phyloP scores from a whole-genome alignment of 2,329 filamentous ascomycete species.

The Didymella arachidicola region DNA sequence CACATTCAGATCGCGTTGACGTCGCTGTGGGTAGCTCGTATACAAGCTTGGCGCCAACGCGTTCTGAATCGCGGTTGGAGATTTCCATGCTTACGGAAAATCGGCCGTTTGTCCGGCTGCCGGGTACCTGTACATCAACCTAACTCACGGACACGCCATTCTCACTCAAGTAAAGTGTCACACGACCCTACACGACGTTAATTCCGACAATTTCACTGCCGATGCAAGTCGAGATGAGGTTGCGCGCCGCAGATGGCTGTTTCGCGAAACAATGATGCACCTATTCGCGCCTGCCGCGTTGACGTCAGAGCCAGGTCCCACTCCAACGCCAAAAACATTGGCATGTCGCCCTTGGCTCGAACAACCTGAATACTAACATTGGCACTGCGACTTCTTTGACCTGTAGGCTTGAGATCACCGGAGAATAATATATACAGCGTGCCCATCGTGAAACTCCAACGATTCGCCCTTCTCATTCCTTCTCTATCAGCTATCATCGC shows the following conservation, averaged over 20 bases:
- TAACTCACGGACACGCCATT: constrained; percentile 14
- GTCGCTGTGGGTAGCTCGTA: constrained; percentile 14
- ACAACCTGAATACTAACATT: constrained; percentile 17
- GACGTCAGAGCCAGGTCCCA: constrained; percentile 19
- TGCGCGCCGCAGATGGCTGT: neutral
- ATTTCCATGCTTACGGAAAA: constrained; percentile 15
- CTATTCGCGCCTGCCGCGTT: constrained; percentile 8
- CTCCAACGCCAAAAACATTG: constrained; percentile 18
- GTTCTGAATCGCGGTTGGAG: constrained; percentile 7
- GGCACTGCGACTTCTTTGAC: constrained; percentile 9
- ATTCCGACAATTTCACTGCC: neutral
- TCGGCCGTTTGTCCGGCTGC: constrained; percentile 8
- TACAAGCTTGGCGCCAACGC: constrained; percentile 19
- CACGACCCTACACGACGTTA: constrained; percentile 4
- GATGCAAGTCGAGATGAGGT: neutral
- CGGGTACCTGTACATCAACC: constrained; percentile 18
- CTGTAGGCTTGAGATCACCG: neutral
- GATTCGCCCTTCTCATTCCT: neutral
- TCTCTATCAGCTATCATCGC: neutral
- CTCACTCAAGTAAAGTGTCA: constrained; percentile 13
- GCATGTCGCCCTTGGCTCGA: constrained; percentile 15
- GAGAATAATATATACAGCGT: neutral
- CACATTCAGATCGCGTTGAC: constrained; percentile 8
- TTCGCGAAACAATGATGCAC: neutral
- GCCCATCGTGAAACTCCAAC: neutral